A percentile compares a stretch with the other conserved stretches of the same genome.
phyloP scores from a whole-genome alignment of 2,329 filamentous ascomycete species.

The Aspergillus aculeatus region DNA sequence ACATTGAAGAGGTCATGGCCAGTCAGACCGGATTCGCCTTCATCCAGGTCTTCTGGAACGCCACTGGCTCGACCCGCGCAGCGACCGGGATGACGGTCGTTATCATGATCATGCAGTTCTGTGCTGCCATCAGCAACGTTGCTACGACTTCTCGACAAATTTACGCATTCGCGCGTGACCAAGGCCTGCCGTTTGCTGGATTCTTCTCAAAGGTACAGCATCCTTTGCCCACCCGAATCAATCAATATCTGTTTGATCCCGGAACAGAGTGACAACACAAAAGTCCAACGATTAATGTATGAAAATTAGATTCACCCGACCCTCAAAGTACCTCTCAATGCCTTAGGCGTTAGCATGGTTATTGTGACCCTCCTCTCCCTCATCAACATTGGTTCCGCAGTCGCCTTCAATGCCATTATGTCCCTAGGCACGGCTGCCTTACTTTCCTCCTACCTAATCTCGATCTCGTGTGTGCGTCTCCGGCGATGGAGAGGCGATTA shows the following conservation, averaged over 20 bases:
- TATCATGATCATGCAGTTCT: slow-evolving; percentile 40
- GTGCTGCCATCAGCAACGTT: slow-evolving; percentile 35
- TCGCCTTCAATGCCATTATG: slow-evolving; percentile 55
- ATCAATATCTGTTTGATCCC: background rate
- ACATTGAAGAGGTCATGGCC: slow-evolving; percentile 39
- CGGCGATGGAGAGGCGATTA: slow-evolving; percentile 30
- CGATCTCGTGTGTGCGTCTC: slow-evolving; percentile 48
- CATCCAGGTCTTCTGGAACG: slow-evolving; percentile 38
- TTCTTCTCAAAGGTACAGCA: slow-evolving; percentile 12
- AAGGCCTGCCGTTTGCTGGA: slow-evolving; percentile 34
- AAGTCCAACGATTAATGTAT: background rate
- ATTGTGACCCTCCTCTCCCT: slow-evolving; percentile 43
- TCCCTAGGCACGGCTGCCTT: slow-evolving; percentile 50
- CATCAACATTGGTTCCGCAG: slow-evolving; percentile 53
- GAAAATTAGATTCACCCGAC: slow-evolving; percentile 28
- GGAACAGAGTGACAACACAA: no score
- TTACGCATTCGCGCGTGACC: slow-evolving; percentile 48
- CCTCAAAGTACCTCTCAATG: slow-evolving; percentile 45
- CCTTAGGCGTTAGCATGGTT: slow-evolving; percentile 32
- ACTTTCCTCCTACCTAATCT: slow-evolving; percentile 52
- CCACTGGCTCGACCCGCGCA: slow-evolving; percentile 26
- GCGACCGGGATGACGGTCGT: slow-evolving; percentile 48
- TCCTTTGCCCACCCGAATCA: background rate
- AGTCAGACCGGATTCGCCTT: slow-evolving; percentile 50
- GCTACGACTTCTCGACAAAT: slow-evolving; percentile 38